phyloP scores from a whole-genome alignment of 2,329 filamentous ascomycete genomes.

The Aspergillus sp. region DNA sequence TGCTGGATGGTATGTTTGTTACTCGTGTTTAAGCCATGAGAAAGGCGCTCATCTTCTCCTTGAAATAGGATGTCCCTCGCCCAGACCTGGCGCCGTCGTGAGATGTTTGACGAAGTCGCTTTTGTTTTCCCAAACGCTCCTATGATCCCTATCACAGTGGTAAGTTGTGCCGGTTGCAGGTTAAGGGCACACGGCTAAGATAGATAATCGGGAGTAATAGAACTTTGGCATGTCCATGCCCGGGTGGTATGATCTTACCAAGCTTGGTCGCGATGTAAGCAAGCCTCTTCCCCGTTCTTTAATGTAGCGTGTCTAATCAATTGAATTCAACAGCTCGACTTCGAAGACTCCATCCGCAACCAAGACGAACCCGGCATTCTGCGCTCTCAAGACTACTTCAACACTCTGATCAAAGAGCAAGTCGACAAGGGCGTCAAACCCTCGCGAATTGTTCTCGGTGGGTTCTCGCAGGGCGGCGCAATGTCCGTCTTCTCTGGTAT shows the following conservation, averaged over 20 bases:
- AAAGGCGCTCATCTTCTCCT: not conserved
- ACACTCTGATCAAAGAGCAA: slow-evolving; percentile 69
- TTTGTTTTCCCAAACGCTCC: slow-evolving; percentile 94
- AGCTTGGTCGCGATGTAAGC: slow-evolving; percentile 36
- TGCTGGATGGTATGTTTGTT: slow-evolving; percentile 36
- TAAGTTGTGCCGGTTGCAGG: slow-evolving; percentile 34
- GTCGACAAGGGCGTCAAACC: slow-evolving; percentile 72
- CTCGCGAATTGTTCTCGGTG: slow-evolving; percentile 70
- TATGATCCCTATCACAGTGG: slow-evolving; percentile 72
- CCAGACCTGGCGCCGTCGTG: slow-evolving; percentile 74
- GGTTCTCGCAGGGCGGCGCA: slow-evolving; percentile 66
- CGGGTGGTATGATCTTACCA: slow-evolving; percentile 49
- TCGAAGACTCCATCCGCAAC: slow-evolving; percentile 32
- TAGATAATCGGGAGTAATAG: slow-evolving; percentile 32
- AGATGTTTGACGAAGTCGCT: slow-evolving; percentile 78
- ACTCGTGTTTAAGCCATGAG: no score
- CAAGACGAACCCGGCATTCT: slow-evolving; percentile 62
- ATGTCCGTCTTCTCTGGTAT: slow-evolving; percentile 76
- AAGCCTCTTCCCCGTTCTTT: slow-evolving; percentile 1
- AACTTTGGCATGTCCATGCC: slow-evolving; percentile 74
- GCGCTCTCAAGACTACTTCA: slow-evolving; percentile 65
- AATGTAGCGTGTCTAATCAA: not conserved
- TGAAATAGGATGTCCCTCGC: slow-evolving; percentile 59
- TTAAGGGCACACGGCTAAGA: not conserved
- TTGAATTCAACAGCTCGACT: slow-evolving; percentile 26